Percentiles rank a stretch among this genome's conserved stretches.
These are phyloP conservation scores for Vachellia collinsii DNA, from an alignment of 306 rosid genomes.

Conservation along the genomic window DNA sequence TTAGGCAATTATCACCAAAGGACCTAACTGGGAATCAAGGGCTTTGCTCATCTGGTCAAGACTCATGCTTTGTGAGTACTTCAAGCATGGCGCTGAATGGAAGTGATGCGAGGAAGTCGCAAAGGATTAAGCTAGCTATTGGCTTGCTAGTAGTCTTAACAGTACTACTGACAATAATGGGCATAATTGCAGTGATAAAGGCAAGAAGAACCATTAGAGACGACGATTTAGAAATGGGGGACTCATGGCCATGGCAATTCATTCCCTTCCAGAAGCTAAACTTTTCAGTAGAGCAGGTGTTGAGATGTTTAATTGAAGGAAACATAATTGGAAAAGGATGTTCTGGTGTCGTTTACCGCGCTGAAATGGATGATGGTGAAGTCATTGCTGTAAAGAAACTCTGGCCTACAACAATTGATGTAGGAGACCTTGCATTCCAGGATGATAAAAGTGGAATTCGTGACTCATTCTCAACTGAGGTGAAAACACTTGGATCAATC, in stretches of 20 bases:
- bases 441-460: conserved; percentile 76
- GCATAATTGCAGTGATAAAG: conserved; percentile 76
- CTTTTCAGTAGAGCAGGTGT: conserved; percentile 73
- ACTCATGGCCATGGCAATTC: conserved; percentile 89
- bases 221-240: conserved; percentile 81
- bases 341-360: conserved; percentile 88
- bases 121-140: conserved; percentile 72
- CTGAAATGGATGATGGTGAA: conserved; percentile 72
- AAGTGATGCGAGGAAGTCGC: conserved; percentile 46
- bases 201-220: conserved; percentile 60
- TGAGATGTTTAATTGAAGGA: conserved; percentile 71
- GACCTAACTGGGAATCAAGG: conserved; percentile 75
- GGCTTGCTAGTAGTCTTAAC: conserved; percentile 72
- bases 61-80: conserved; percentile 67
- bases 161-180: conserved; percentile 70
- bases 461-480: conserved; percentile 84
- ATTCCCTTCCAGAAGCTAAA: conserved; percentile 93
- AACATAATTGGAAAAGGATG: conserved; percentile 92
- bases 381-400: conserved; percentile 94
- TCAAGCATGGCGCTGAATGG: conserved; percentile 44
- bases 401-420: conserved; percentile 72
- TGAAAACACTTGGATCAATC: conserved; percentile 80
- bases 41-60: conserved; percentile 66
- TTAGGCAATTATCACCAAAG: conserved; percentile 68
- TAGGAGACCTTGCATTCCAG: conserved; percentile 43